Evolutionary conservation across 2,329 filamentous ascomycete genomes (phyloP).

Genomic region (Thielaviopsis populi): DNA sequence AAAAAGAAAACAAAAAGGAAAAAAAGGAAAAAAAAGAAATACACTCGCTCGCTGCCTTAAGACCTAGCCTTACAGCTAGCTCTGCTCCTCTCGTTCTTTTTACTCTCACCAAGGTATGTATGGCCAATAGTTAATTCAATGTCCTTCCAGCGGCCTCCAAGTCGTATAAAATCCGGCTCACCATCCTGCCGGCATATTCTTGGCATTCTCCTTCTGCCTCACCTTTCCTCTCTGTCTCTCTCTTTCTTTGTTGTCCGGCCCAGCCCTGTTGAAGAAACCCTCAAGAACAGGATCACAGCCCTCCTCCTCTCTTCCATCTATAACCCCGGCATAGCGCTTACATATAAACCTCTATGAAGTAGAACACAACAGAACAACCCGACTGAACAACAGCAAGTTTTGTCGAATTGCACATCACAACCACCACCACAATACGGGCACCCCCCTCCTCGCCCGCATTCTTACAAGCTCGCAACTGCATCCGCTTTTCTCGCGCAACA

Average conservation of each 20-base stretch:
- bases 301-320: not conserved
- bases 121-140: not conserved
- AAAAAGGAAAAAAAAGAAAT: conserved; percentile 1
- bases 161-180: not conserved
- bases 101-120: not conserved
- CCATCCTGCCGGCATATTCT: not conserved
- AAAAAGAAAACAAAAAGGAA: not conserved
- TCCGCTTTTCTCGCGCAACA: conserved; percentile 2
- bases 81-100: not conserved
- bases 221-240: no score
- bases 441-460: not conserved
- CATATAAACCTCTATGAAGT: not conserved
- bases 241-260: not conserved
- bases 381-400: not conserved
- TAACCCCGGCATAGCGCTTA: not conserved
- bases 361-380: not conserved
- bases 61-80: not conserved
- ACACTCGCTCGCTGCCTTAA: not conserved
- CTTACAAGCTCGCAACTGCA: not conserved
- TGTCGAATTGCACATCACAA: not conserved
- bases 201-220: not conserved
- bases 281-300: no score
- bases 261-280: not conserved
- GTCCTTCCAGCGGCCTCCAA: not conserved
- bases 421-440: not conserved